Base-by-base conservation (phyloP, 108 stramenopile genomes). In the Pseudonitzschia pungens region DNA sequence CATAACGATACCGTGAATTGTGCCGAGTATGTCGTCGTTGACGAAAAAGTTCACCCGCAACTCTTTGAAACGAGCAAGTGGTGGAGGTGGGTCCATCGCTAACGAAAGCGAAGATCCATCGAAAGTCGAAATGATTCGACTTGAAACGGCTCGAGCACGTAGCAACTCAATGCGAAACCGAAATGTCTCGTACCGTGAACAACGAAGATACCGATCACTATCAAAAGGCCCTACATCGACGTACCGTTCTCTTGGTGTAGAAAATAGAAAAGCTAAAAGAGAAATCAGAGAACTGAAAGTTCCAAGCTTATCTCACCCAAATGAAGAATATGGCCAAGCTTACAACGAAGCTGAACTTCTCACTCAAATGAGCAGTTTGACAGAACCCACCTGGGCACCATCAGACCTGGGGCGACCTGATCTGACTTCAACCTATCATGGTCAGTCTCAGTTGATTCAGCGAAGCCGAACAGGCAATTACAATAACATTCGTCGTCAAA, bases 21-120 rank as follows among this genome's bases (percentile, higher is more conserved):
- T 48, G 16, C 16, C 33, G 5, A 62, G 4, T 10, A 62, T 62
- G 60, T 28, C 60, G 36, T n/a, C 29, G 36, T 48, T 67, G n/a
- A 67, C 65, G 43, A 67, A 67, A 41, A 67, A 67, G 15, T 67
- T 67, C 27, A 67, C 65, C 0, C 65, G 65, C 48, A 41, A 48
- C 27, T 67, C 65, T 40, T 67, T 67, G 22, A 67, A 45, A 67
- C 65, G 65, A 67, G 65, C 65, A 28, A 67, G n/a, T 67, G 45
- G 65, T 22, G 20, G 21, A 2, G 62, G 40, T 1, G 18, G 10
- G 9, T 29, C 27, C 12, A 8, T 63, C 2, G 3, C 40, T 7
- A 50, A 67, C 27, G 65, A 50, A 22, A 67, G 65, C 43, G 48
- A 67, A 67, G 48, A 67, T 15, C 65, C 21, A 44, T 26, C 43